Evolutionary conservation across 495 filamentous ascomycete species (phyloP).

Genomic region (Schizothecium vesticola): DNA sequence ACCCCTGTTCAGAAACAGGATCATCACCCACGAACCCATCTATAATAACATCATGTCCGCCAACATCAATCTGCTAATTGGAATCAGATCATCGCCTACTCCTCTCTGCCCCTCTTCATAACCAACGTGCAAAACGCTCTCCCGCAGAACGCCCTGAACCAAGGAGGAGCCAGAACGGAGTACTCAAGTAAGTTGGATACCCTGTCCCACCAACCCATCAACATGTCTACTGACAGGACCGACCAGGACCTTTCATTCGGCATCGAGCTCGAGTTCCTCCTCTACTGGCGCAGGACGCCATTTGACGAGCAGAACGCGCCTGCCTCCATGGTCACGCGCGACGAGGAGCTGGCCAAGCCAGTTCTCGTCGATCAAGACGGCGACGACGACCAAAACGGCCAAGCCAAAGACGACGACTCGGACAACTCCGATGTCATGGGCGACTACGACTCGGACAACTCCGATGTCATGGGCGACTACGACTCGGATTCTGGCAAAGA

Average conservation of each 20-base stretch:
- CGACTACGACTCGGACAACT: neutral
- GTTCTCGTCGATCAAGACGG: neutral
- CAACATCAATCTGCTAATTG: neutral
- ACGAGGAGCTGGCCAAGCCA: neutral
- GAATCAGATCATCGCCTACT: neutral
- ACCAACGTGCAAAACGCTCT: neutral
- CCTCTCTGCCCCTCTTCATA: neutral
- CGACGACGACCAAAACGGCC: too few relatives aligned
- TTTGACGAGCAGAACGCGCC: neutral
- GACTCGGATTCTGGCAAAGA: neutral
- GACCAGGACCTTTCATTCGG: slow-evolving; percentile 17
- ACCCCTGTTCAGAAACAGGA: neutral
- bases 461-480: neutral
- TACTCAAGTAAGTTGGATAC: neutral
- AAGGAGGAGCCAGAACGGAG: neutral
- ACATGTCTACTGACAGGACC: neutral
- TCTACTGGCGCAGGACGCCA: slow-evolving; percentile 3
- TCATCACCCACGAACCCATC: neutral
- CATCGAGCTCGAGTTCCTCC: slow-evolving; percentile 21
- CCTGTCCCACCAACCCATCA: neutral
- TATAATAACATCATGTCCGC: neutral
- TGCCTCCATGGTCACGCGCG: neutral
- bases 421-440: neutral
- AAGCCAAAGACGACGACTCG: too few relatives aligned
- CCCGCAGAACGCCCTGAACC: neutral